Base-by-base conservation (phyloP, 768 basidiomycete genomes). In the Russula earlei region DNA sequence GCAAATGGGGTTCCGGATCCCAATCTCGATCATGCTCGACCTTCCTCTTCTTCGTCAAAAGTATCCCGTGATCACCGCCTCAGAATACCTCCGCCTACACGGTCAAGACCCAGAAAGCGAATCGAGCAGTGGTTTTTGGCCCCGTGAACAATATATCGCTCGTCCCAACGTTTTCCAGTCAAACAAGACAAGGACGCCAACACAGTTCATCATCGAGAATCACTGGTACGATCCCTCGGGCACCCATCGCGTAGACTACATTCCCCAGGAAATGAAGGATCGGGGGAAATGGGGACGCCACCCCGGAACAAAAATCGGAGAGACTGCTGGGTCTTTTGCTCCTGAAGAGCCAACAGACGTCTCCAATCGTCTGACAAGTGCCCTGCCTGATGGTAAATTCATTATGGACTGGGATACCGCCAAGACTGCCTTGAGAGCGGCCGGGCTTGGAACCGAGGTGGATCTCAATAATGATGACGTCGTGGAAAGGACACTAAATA, bases 21-120 rank as follows among this genome's bases (percentile, higher is more conserved):
- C 68, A 27, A 67, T 73, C 19, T 64, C 69, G 44, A 29, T 67
- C 54, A 75, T 77, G 75, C 59, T 77, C 51, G 71, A 77, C 58
- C 54, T 77, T 34, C 69, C 72, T 33, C 68, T 68, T 52, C 68
- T 77, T 9, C 73, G 74, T 41, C 54, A 56, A 36, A 61, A 51
- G 1, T 69, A 74, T 9, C 64, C 72, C 19, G 70, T 77, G 47
- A 54, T 77, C 58, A 71, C 71, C 14, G 63, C 70, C 38, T 65
- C 71, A 6, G 75, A 77, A 41, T 77, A 73, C 54, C 69, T 77
- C 54, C 69, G 69, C 25, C 66, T 77, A 25, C 73, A 77, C 51
- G 63, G 63, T 34, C 67, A 71, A 43, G 48, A 67, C 9, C 68
- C 70, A 22, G 61, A 66, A 5, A 52, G 63, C n/a, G 75, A 77